Base-by-base conservation (phyloP, 106 monocot species). In the Hemerocallis citrina region DNA sequence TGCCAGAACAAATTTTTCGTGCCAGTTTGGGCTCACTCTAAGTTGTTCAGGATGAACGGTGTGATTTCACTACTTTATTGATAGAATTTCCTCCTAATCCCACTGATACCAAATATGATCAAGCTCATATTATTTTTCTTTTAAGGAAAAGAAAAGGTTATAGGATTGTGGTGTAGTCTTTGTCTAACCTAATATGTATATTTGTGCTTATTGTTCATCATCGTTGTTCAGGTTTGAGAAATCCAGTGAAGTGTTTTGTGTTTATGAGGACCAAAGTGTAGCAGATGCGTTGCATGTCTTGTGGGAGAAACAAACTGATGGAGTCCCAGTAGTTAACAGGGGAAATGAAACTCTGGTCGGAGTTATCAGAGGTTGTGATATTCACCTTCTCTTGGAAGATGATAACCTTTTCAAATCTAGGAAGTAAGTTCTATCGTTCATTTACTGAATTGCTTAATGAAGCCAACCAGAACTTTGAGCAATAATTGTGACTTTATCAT, bases 311-410 rank as follows among this genome's bases (percentile, higher is more conserved):
- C 54, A 71, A 56, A 30, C 62, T 10, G 22, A 61, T 67, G 65
- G 22, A 47, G 59, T 74, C 27, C 64, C 74, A 6, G 74, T 79
- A 10, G 29, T 79, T 13, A 74, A 66, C 28, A 40, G 59, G 36
- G n/a, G 33, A 44, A 52, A 24, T 46, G 61, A 52, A 60, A 61
- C 60, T 7, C 43, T 79, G 47, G 44, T 74, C 33, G 79, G 79
- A 54, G 46, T 32, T 23, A 39, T 75, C 31, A 70, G 71, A 57
- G 52, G 70, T 46, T 70, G 65, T 12, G 74, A 74, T 17, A 27
- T 74, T 31, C 41, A 57, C 19, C 75, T 60, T 62, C 66, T 80
- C 19, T 32, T 75, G 36, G 74, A 80, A 40, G 74, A 80, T 71
- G 62, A 55, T 41, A 42, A 48, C 16, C 21, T 75, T 29, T 80